phyloP scores from a whole-genome alignment of 768 basidiomycete species.

The Strobilomyces dryophilus region DNA sequence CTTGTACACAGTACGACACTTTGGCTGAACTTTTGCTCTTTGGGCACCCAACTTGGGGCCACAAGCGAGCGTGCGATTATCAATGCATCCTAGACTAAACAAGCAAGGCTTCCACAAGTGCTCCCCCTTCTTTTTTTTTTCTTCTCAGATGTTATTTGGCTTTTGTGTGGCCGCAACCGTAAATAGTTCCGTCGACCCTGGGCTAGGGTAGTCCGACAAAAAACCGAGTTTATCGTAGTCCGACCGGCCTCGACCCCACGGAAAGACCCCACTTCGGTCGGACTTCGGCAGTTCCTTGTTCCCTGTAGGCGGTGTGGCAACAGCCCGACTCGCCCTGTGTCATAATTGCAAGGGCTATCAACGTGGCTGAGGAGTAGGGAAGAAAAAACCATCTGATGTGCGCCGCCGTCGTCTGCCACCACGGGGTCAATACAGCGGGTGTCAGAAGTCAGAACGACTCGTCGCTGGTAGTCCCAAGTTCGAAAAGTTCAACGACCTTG shows the following conservation, averaged over 20 bases:
- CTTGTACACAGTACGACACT: too few relatives aligned
- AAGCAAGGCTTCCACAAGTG: background rate
- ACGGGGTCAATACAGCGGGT: background rate
- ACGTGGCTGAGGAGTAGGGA: background rate
- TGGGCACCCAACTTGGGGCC: too few relatives aligned
- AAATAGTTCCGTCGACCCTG: slow-evolving; percentile 2
- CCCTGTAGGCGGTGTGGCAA: background rate
- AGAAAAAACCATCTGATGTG: background rate
- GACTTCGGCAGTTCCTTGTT: background rate
- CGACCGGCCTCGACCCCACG: background rate
- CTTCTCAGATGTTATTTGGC: background rate
- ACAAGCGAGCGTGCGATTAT: too few relatives aligned
- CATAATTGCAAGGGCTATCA: background rate
- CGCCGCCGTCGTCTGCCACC: too few relatives aligned
- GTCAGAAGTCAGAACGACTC: background rate
- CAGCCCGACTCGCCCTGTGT: background rate
- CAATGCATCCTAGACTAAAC: background rate
- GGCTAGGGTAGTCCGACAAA: background rate
- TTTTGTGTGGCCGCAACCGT: background rate
- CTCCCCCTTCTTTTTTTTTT: background rate
- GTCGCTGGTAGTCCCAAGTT: background rate
- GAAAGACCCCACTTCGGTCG: background rate
- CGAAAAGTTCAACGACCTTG: background rate
- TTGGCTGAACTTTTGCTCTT: too few relatives aligned
- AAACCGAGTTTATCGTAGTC: background rate